These are phyloP conservation scores for Obelidium mucronatum DNA, from an alignment of 192 early-diverging fungal genomes.

Conservation along the genomic window DNA sequence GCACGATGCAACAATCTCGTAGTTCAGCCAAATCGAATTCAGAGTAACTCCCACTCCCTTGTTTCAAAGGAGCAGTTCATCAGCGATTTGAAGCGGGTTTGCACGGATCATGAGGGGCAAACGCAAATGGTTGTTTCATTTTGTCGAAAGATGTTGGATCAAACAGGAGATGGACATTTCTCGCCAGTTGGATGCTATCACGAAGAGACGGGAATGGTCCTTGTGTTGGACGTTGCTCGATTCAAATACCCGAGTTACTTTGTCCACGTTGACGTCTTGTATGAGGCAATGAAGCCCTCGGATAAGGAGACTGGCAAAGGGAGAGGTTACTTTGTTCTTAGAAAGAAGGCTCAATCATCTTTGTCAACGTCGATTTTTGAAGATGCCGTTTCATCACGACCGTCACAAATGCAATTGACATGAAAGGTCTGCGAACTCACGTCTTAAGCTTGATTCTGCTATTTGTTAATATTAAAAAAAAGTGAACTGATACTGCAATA, in stretches of 20 bases:
- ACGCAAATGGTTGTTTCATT: constrained; percentile 90
- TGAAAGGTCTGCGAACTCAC: no score
- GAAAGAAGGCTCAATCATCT: no score
- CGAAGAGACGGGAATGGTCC: constrained; percentile 68
- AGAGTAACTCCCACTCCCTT: neutral
- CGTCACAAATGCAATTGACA: no score
- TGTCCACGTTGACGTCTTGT: constrained; percentile 73
- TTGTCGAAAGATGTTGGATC: constrained; percentile 73
- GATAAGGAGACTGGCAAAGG: constrained; percentile 82
- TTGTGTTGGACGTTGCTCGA: constrained; percentile 87
- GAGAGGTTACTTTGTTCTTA: constrained; percentile 88
- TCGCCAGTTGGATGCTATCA: constrained; percentile 88
- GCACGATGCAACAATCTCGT: constrained; percentile 83
- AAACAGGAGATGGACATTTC: constrained; percentile 96
- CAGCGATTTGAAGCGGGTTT: constrained; percentile 73
- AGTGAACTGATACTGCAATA: no score
- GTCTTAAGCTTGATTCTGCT: no score
- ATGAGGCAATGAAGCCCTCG: constrained; percentile 79
- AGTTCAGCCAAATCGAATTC: constrained; percentile 75
- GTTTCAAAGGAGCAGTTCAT: constrained; percentile 78
- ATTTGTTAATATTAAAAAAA: no score
- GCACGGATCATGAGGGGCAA: constrained; percentile 64
- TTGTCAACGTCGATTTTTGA: no score
- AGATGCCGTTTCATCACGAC: no score
- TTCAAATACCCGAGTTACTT: constrained; percentile 96